Base-by-base conservation (phyloP, 2,329 filamentous ascomycete genomes). In the Akanthomyces lecanii region DNA sequence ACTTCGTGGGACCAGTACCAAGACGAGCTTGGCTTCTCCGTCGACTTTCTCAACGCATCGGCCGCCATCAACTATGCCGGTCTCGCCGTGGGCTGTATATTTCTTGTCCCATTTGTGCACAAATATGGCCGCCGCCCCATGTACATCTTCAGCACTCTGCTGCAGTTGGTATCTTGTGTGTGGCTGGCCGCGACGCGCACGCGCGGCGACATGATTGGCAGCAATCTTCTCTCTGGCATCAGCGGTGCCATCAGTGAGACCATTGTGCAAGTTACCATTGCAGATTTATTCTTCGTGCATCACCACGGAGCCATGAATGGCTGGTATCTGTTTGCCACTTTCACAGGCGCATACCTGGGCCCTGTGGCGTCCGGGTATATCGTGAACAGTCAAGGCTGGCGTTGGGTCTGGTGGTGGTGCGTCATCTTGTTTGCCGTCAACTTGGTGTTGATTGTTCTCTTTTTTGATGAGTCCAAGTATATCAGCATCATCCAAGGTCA, bases 291-390 rank as follows among this genome's bases (percentile, higher is more conserved):
- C 50, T 74, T 73, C 56, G 65, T 73, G 0, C 68, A 74, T 60
- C 69, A 74, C 40, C 64, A 69, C 23, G 80, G 76, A 0, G 69
- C 73, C 4, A 78, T 80, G 76, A 85, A 83, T 63, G 72, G 71
- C 0, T 71, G 80, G 11, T 83, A 79, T 63, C 69, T 78, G 62
- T 77, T 73, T 11, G 53, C 66, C n/a, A 68, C 68, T 7, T 69
- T 69, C 30, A 64, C 66, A 2, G 73, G 71, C 5, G 68, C 70
- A 0, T 73, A 71, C n/a, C 66, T 75, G 5, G 67, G 66, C 0
- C 71, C 72, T 3, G 65, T 75, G 16, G 71, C 71, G 5, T 68
- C 73, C 3, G 73, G 74, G 0, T 69, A 69, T 18, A 67, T 71
- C 0, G 64, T 66, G 0, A 65, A 63, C 2, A 48, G 25, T 2